phyloP scores from a whole-genome alignment of 768 basidiomycete species.

The Fomitopsis pulvina region DNA sequence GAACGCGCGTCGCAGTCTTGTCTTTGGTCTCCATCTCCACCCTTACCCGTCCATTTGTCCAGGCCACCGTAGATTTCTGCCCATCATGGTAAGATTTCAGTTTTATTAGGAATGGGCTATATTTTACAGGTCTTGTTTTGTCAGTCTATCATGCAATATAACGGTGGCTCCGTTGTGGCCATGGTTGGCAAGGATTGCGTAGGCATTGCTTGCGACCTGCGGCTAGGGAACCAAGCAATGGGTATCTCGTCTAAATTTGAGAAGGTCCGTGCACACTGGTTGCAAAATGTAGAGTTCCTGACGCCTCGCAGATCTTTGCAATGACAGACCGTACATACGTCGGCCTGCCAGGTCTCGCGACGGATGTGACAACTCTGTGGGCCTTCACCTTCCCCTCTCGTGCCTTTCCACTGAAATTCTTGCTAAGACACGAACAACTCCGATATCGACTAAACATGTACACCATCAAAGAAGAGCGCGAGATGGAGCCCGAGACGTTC shows the following conservation, averaged over 20 bases:
- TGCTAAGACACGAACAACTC: slow-evolving; percentile 73
- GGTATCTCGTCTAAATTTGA: slow-evolving; percentile 90
- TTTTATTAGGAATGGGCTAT: too few relatives aligned
- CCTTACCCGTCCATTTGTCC: background rate
- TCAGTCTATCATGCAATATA: slow-evolving; percentile 86
- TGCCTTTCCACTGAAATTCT: background rate
- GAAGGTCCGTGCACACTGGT: slow-evolving; percentile 53
- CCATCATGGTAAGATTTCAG: background rate
- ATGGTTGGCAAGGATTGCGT: slow-evolving; percentile 99
- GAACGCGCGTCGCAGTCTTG: background rate
- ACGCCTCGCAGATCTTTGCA: slow-evolving; percentile 71
- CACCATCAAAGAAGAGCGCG: slow-evolving; percentile 97
- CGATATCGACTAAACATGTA: slow-evolving; percentile 98
- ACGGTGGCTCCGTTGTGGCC: slow-evolving; percentile 98
- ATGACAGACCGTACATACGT: slow-evolving; percentile 88
- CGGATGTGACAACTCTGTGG: slow-evolving; percentile 90
- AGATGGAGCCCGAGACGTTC: slow-evolving; percentile 95
- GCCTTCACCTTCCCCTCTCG: slow-evolving; percentile 20
- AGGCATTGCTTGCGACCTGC: slow-evolving; percentile 92
- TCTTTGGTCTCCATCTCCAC: background rate
- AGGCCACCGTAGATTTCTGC: background rate
- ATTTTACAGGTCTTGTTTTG: background rate
- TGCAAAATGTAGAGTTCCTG: background rate
- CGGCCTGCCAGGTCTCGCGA: slow-evolving; percentile 88
- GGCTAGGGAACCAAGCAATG: slow-evolving; percentile 82